A percentile compares a stretch with the other conserved stretches of the same genome.
Evolutionary conservation across 495 filamentous ascomycete species (phyloP).

Genomic region (Aspergillus heteromorphus): DNA sequence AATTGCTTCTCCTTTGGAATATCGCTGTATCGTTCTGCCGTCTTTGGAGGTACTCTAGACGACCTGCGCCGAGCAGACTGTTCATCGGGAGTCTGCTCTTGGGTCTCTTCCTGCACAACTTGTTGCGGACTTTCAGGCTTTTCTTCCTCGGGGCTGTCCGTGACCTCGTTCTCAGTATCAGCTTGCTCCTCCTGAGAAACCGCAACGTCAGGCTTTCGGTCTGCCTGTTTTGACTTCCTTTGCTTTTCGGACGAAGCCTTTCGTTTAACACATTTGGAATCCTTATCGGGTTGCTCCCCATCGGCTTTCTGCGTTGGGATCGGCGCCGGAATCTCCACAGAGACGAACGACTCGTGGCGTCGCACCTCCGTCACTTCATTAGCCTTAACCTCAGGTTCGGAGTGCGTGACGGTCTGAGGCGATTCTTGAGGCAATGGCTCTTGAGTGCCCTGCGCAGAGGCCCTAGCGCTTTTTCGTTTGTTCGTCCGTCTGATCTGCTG

Average conservation of each 20-base stretch:
- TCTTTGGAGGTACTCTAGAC: slow-evolving; percentile 36
- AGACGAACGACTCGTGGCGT: slow-evolving; percentile 36
- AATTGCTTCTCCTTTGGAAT: slow-evolving; percentile 38
- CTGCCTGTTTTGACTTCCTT: slow-evolving; percentile 23
- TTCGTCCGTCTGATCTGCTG: not conserved
- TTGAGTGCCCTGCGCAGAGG: not conserved
- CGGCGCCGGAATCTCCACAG: slow-evolving; percentile 32
- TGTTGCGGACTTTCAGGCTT: slow-evolving; percentile 23
- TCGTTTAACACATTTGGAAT: slow-evolving; percentile 30
- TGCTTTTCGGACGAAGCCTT: slow-evolving; percentile 45
- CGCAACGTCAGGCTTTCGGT: slow-evolving; percentile 17
- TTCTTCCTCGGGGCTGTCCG: not conserved
- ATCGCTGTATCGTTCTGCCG: slow-evolving; percentile 40
- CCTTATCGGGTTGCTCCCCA: slow-evolving; percentile 24
- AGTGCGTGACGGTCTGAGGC: not conserved
- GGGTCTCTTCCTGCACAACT: slow-evolving; percentile 20
- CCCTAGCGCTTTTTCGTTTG: slow-evolving; percentile 1
- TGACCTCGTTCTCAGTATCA: not conserved
- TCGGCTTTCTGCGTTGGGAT: slow-evolving; percentile 33
- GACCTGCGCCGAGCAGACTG: slow-evolving; percentile 21
- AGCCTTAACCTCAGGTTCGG: not conserved
- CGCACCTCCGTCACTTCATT: slow-evolving; percentile 33
- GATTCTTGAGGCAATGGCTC: not conserved
- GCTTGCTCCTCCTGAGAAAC: slow-evolving; percentile 15
- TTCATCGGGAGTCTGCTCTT: slow-evolving; percentile 17